Evolutionary conservation across 2,329 filamentous ascomycete genomes (phyloP).

Genomic region (Chaetoscypha palmicola): DNA sequence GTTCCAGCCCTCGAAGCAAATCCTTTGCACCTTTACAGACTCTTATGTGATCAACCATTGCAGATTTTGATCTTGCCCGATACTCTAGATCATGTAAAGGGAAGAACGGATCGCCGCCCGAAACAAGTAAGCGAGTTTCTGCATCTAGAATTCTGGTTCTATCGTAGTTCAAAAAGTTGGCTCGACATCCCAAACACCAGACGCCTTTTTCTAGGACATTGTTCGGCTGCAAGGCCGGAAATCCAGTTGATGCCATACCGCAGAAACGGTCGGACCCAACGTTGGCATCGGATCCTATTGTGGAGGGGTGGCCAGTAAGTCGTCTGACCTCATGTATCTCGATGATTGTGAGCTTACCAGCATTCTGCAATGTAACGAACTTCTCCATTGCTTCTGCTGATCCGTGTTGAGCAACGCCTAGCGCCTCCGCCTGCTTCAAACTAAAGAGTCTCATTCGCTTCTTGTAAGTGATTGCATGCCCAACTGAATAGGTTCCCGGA

Average conservation of each 20-base stretch:
- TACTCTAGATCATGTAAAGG: conserved; percentile 4
- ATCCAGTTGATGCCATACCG: conserved; percentile 1
- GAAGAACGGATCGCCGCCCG: not conserved
- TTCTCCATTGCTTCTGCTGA: not conserved
- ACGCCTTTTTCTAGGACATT: conserved; percentile 1
- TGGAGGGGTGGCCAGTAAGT: not conserved
- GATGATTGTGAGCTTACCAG: not conserved
- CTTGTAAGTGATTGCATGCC: not conserved
- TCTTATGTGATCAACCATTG: not conserved
- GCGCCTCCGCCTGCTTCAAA: conserved; percentile 3
- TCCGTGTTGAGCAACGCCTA: conserved; percentile 2
- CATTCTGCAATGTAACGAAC: conserved; percentile 1
- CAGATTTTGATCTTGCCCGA: conserved; percentile 3
- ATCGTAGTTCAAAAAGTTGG: conserved; percentile 1
- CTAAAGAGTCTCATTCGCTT: conserved; percentile 2
- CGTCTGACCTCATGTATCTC: not conserved
- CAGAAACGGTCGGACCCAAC: not conserved
- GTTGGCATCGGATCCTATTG: not conserved
- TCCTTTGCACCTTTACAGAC: conserved; percentile 3
- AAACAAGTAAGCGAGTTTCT: conserved; percentile 1
- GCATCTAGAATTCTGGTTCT: not conserved
- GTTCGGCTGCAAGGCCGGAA: conserved; percentile 2
- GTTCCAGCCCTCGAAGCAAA: conserved; percentile 2
- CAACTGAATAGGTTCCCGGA: conserved; percentile 3
- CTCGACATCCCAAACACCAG: conserved; percentile 3